A percentile compares a stretch with the other conserved stretches of the same genome.
Evolutionary conservation across 2,329 filamentous ascomycete genomes (phyloP).

Genomic region (Aspergillus unguis): DNA sequence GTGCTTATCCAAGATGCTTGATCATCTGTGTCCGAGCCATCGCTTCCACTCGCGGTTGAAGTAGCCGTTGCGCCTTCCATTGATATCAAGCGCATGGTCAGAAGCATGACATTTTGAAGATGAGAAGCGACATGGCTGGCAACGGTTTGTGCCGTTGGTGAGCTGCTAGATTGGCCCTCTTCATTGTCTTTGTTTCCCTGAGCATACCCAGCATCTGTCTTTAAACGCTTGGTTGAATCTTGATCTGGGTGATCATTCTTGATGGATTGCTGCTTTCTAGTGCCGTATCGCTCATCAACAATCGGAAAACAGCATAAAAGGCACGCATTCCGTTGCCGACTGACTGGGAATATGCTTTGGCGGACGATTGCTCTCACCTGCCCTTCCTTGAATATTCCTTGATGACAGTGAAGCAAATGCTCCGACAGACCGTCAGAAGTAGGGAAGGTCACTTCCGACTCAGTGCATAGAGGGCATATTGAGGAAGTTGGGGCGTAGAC

Average conservation of each 20-base stretch:
- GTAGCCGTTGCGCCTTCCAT: neutral
- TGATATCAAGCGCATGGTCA: slow-evolving; percentile 1
- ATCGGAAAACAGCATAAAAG: neutral
- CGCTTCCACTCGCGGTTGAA: neutral
- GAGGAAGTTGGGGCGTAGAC: neutral
- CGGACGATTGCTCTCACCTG: neutral
- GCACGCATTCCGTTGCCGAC: neutral
- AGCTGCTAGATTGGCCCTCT: neutral
- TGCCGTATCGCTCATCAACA: neutral
- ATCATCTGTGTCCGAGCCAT: neutral
- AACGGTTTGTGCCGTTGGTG: neutral
- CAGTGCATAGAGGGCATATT: slow-evolving; percentile 1
- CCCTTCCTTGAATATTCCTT: neutral
- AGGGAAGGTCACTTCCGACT: neutral
- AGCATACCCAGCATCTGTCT: neutral
- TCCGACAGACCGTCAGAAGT: neutral
- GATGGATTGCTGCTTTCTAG: neutral
- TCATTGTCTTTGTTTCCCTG: neutral
- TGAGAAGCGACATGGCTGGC: neutral
- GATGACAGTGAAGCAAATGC: neutral
- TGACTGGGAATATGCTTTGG: neutral
- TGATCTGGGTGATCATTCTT: neutral
- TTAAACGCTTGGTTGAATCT: neutral
- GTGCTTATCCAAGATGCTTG: neutral
- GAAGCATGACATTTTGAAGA: slow-evolving; percentile 3